These are phyloP conservation scores for Teratosphaeria viscida DNA, from an alignment of 2,329 filamentous ascomycete species.

Conservation along the genomic window DNA sequence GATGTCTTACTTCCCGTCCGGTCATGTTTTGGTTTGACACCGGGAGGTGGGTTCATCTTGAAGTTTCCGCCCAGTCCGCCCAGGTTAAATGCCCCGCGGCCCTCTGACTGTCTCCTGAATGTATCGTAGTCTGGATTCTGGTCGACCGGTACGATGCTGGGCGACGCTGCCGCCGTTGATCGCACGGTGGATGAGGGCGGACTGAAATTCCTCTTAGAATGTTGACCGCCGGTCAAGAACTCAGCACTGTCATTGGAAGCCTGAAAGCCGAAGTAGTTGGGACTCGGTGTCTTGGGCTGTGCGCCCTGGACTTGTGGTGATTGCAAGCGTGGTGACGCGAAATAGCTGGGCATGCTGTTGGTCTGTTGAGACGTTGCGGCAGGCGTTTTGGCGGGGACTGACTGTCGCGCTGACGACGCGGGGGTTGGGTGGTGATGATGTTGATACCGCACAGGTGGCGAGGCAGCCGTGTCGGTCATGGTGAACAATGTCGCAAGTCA, in stretches of 20 bases:
- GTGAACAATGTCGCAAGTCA: not conserved
- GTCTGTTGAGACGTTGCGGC: not conserved
- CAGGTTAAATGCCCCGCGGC: conserved; percentile 36
- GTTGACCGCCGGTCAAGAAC: conserved; percentile 35
- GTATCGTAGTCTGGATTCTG: conserved; percentile 75
- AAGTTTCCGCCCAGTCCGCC: conserved; percentile 31
- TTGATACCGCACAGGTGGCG: not conserved
- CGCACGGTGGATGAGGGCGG: conserved; percentile 59
- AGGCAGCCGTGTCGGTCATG: not conserved
- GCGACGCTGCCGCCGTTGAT: conserved; percentile 57
- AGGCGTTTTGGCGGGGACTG: conserved; percentile 1
- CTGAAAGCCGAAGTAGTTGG: conserved; percentile 78
- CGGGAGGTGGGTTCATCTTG: conserved; percentile 23
- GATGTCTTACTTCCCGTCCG: conserved; percentile 9
- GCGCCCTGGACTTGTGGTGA: not conserved
- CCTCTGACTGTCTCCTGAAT: conserved; percentile 62
- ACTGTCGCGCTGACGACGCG: not conserved
- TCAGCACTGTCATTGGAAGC: conserved; percentile 50
- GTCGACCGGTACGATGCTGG: conserved; percentile 60
- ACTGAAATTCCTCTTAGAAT: conserved; percentile 65
- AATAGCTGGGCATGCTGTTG: not conserved
- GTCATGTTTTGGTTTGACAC: conserved; percentile 8
- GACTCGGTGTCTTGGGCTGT: conserved; percentile 42
- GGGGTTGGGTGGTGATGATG: not conserved
- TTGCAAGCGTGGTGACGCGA: not conserved